Evolutionary conservation across 768 basidiomycete genomes (phyloP), one percentile per base, ranked within the genome.

Genomic region (Tremella mesenterica): DNA sequence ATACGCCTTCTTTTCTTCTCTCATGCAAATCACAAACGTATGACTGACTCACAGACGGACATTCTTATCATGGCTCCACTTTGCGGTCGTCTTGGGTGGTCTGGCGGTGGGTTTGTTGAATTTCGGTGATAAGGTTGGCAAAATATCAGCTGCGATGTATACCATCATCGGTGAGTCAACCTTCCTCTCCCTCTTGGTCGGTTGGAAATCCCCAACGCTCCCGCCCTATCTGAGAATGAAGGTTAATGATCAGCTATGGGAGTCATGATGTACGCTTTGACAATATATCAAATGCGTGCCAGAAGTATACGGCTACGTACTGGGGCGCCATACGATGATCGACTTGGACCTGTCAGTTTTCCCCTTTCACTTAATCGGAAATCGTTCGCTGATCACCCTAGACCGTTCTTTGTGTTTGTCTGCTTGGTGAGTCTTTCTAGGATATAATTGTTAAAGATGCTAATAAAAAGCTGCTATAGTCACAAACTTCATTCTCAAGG

Each of bases 51-150:
- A 7, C 50, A 70, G 65, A 36, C 61, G 69, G 52, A 91, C 95
- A 0, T 97, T 97, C 76, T 79, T 99, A 41, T 92, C 91, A 80
- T 97, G 93, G 95, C 81, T 96, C 45, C 91, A 95, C 74, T 96
- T 95, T 73, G 91, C 92, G 34, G 90, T 97, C 75, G 89, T 99
- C 53, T 83, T 99, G 7, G 92, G 93, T 26, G 95, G 95, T 53
- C 80, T 99, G 43, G 87, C 91, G 1, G 91, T 97, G 13, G 95
- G 95, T 10, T 76, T 99, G 53, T 78, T 99, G 64, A 99, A 99
- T 75, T 99, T 99, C 77, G 95, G 95, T 56, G 95, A 97, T 74
- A 88, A 88, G 76, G 84, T 96, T 54, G 90, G 93, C 41, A 91
- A 85, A 76, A 93, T 96, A 55, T 89, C 88, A 63, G 93, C 93